Conservation (phyloP, 176 grass and related monocot genomes). For the Melocanna baccifera region DNA sequence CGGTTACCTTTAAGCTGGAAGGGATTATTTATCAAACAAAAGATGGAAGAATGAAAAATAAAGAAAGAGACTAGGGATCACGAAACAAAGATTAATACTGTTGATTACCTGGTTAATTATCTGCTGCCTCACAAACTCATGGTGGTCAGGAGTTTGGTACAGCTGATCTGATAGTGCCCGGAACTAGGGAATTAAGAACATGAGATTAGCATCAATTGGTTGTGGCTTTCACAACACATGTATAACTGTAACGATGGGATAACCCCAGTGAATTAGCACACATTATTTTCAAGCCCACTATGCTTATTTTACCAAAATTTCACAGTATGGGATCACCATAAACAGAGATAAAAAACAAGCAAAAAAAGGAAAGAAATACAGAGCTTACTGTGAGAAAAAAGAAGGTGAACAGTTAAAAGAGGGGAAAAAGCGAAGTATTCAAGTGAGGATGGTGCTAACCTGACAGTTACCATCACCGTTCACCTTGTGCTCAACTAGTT, state of each 20-base stretch:
- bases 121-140: constrained; percentile 92
- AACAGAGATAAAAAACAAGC: background rate
- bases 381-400: background rate
- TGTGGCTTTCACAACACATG: background rate
- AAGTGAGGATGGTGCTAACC: constrained; percentile 38
- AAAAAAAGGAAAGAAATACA: background rate
- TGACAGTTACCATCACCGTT: constrained; percentile 99
- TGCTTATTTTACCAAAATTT: background rate
- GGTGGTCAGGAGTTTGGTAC: constrained; percentile 82
- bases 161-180: constrained; percentile 94
- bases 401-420: background rate
- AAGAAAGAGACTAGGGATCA: background rate
- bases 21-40: constrained; percentile 22
- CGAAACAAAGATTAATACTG: background rate
- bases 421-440: background rate
- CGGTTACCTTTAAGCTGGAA: constrained; percentile 79
- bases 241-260: background rate
- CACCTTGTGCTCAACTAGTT: constrained; percentile 83
- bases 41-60: constrained; percentile 7
- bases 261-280: background rate
- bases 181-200: constrained; percentile 53
- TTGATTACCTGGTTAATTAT: constrained; percentile 68
- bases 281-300: background rate
- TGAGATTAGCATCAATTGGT: constrained; percentile 21
- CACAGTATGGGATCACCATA: background rate